Percentiles rank a stretch among this genome's conserved stretches.
Conservation (phyloP, 495 filamentous ascomycete genomes). For the Daldinia decipiens region DNA sequence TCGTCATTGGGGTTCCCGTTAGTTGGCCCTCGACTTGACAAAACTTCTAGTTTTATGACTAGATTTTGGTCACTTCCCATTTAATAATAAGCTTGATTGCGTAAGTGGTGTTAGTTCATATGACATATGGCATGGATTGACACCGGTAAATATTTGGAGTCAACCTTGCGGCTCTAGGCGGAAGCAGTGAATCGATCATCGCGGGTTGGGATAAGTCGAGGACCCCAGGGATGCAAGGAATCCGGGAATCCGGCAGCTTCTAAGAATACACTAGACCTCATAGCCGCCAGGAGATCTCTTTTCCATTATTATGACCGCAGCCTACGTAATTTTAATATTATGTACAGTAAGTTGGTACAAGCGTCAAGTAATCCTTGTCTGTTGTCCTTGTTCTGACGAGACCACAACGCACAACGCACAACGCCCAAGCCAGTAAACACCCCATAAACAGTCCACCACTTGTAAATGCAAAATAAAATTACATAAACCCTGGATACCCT, state of each 20-base stretch:
- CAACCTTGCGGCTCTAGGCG: conserved; percentile 19
- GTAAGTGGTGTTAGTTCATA: conserved; percentile 24
- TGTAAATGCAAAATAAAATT: conserved; percentile 23
- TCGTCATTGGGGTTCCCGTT: conserved; percentile 37
- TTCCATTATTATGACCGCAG: conserved; percentile 11
- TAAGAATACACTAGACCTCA: not conserved
- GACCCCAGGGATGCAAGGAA: not conserved
- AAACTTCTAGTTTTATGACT: conserved; percentile 2
- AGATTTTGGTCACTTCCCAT: conserved; percentile 32
- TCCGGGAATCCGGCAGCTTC: conserved; percentile 6
- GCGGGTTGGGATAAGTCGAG: not conserved
- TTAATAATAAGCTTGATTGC: conserved; percentile 26
- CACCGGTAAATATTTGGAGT: not conserved
- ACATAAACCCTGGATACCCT: conserved; percentile 11
- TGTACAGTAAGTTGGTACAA: conserved; percentile 23
- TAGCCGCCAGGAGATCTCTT: not conserved
- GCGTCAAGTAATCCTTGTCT: conserved; percentile 18
- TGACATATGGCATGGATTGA: not conserved
- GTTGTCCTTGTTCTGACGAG: conserved; percentile 2
- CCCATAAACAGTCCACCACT: conserved; percentile 2
- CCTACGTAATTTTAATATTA: conserved; percentile 20
- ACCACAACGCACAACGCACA: conserved; percentile 16
- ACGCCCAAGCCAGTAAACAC: conserved; percentile 21
- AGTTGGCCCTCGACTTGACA: conserved; percentile 13
- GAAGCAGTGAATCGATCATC: conserved; percentile 9